A percentile compares a stretch with the other conserved stretches of the same genome.
These are phyloP conservation scores for Aureobasidium mangrovei DNA, from an alignment of 2,329 filamentous ascomycete genomes.

Conservation along the genomic window DNA sequence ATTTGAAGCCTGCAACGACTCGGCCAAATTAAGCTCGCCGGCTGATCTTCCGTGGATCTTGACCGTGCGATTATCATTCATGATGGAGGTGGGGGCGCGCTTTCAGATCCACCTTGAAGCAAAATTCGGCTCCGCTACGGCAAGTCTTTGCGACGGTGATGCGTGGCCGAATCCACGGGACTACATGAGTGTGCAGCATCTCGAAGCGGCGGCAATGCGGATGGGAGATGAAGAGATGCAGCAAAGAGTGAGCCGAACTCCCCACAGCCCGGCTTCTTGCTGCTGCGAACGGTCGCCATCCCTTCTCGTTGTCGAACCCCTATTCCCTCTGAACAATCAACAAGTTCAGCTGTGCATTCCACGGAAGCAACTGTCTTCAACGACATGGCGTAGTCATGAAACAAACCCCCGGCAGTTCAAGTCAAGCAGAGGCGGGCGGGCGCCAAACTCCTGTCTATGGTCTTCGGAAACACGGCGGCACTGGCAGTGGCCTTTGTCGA, in stretches of 20 bases:
- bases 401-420: background rate
- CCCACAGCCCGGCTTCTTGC: constrained; percentile 4
- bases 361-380: background rate
- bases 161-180: background rate
- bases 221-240: constrained; percentile 10
- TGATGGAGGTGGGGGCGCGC: constrained; percentile 1
- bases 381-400: constrained; percentile 9
- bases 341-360: background rate
- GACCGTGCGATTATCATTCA: background rate
- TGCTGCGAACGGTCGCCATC: background rate
- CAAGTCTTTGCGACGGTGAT: constrained; percentile 1
- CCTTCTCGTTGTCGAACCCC: background rate
- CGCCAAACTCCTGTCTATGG: constrained; percentile 6
- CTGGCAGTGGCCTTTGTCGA: background rate
- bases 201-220: background rate
- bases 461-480: constrained; percentile 6
- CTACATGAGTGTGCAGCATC: background rate
- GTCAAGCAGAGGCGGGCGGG: background rate
- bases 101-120: background rate
- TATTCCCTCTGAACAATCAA: background rate
- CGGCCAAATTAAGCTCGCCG: constrained; percentile 6
- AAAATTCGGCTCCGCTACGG: background rate
- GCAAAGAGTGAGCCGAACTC: constrained; percentile 1
- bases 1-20: constrained; percentile 1
- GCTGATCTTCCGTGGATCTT: constrained; percentile 4